phyloP scores from a whole-genome alignment of 2,329 filamentous ascomycete species.

The Raffaelea deltoideospora region DNA sequence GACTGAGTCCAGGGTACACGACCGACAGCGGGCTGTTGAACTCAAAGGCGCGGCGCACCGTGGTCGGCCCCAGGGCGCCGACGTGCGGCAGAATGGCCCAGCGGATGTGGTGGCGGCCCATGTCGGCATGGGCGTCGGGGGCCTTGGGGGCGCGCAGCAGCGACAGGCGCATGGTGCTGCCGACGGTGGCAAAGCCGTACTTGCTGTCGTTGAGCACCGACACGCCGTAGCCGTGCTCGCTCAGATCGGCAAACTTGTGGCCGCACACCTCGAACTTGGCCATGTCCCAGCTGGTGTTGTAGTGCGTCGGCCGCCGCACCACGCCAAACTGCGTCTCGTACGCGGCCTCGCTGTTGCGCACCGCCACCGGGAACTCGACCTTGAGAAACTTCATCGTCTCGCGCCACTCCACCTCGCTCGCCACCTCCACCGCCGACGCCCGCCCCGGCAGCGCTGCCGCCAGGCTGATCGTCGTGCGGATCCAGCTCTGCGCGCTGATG shows the following conservation, averaged over 20 bases:
- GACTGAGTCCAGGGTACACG: not conserved
- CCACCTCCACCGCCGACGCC: conserved; percentile 59
- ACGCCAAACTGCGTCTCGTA: conserved; percentile 95
- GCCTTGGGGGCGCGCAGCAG: conserved; percentile 52
- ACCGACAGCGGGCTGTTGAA: conserved; percentile 47
- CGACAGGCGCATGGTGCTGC: conserved; percentile 52
- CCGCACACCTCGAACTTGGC: conserved; percentile 67
- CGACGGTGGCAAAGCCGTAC: conserved; percentile 53
- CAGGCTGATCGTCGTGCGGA: conserved; percentile 75
- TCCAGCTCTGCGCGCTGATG: conserved; percentile 75
- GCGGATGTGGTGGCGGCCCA: conserved; percentile 49
- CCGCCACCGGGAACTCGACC: conserved; percentile 90
- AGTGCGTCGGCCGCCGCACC: conserved; percentile 80
- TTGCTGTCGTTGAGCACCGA: conserved; percentile 56
- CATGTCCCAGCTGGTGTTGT: conserved; percentile 86
- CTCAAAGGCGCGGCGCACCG: conserved; percentile 46
- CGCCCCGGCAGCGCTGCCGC: conserved; percentile 50
- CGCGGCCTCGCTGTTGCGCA: conserved; percentile 79
- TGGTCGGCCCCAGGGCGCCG: conserved; percentile 38
- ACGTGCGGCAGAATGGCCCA: conserved; percentile 53
- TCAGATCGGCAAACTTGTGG: conserved; percentile 60
- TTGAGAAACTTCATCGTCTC: conserved; percentile 98
- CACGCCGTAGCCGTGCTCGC: conserved; percentile 53
- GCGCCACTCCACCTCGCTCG: conserved; percentile 86
- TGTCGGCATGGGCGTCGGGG: conserved; percentile 54